These are phyloP conservation scores for Pseudogymnoascus verrucosus DNA, from an alignment of 2,329 filamentous ascomycete genomes.

Conservation along the genomic window DNA sequence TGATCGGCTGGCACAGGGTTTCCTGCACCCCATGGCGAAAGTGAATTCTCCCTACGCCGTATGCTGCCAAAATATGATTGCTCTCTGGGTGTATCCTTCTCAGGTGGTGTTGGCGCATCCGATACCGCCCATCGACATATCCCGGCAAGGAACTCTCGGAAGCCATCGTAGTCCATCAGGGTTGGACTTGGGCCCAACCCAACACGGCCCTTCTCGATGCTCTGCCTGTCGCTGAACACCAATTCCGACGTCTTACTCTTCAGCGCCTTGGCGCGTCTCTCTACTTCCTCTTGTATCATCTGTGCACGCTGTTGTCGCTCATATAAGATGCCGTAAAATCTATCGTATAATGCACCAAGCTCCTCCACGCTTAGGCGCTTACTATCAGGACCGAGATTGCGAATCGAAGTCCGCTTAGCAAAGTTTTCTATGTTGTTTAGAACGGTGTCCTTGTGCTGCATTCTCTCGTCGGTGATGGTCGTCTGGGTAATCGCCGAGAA, in stretches of 20 bases:
- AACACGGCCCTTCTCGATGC: conserved; percentile 75
- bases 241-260: conserved; percentile 44
- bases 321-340: conserved; percentile 87
- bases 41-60: conserved; percentile 27
- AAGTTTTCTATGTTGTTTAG: conserved; percentile 96
- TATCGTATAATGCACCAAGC: conserved; percentile 82
- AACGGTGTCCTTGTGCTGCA: conserved; percentile 90
- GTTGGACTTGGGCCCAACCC: conserved; percentile 83
- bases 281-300: conserved; percentile 68
- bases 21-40: conserved; percentile 47
- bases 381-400: conserved; percentile 91
- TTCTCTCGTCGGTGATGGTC: conserved; percentile 79
- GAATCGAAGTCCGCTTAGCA: conserved; percentile 90
- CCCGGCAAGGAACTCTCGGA: conserved; percentile 84
- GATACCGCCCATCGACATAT: conserved; percentile 91
- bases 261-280: conserved; percentile 56
- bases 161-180: conserved; percentile 95
- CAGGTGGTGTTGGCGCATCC: conserved; percentile 61
- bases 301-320: conserved; percentile 79
- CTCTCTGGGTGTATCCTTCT: conserved; percentile 42
- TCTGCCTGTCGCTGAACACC: conserved; percentile 36
- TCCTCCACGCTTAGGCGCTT: conserved; percentile 82
- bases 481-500: conserved; percentile 92
- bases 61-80: conserved; percentile 53
- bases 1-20: conserved; percentile 74